Evolutionary conservation across 805 yeast species (phyloP).

Genomic region (Jamesozyma lodderae): DNA sequence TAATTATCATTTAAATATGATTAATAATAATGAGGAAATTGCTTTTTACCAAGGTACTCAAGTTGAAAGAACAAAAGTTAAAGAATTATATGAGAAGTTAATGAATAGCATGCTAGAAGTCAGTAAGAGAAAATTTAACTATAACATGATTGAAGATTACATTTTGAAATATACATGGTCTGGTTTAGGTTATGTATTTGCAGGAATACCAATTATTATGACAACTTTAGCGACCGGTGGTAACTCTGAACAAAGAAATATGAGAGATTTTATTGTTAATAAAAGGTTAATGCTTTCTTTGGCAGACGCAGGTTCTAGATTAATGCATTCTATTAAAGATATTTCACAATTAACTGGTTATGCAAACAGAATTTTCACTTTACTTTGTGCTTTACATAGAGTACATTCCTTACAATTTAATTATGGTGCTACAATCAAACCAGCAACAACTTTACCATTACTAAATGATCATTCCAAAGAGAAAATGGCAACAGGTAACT

Average conservation of each 20-base stretch:
- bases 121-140: slow-evolving; percentile 51
- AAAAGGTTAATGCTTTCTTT: slow-evolving; percentile 81
- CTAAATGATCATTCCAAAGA: neutral
- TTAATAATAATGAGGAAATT: slow-evolving; percentile 85
- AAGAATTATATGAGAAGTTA: slow-evolving; percentile 48
- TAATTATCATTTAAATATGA: slow-evolving; percentile 75
- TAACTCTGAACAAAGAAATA: slow-evolving; percentile 44
- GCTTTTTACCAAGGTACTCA: slow-evolving; percentile 86
- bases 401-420: slow-evolving; percentile 53
- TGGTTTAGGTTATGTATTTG: slow-evolving; percentile 85
- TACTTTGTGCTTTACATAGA: slow-evolving; percentile 69
- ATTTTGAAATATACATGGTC: slow-evolving; percentile 90
- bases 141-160: slow-evolving; percentile 74
- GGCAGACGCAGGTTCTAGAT: slow-evolving; percentile 90
- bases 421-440: slow-evolving; percentile 25
- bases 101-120: slow-evolving; percentile 45
- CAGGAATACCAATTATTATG: slow-evolving; percentile 79
- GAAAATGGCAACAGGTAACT: neutral
- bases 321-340: slow-evolving; percentile 92
- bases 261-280: slow-evolving; percentile 84
- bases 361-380: slow-evolving; percentile 73
- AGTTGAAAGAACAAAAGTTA: slow-evolving; percentile 63
- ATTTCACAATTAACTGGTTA: slow-evolving; percentile 85
- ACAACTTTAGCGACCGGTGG: slow-evolving; percentile 33
- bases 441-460: neutral